phyloP scores from a whole-genome alignment of 2,329 filamentous ascomycete genomes.

The Beauveria rudraprayagi region DNA sequence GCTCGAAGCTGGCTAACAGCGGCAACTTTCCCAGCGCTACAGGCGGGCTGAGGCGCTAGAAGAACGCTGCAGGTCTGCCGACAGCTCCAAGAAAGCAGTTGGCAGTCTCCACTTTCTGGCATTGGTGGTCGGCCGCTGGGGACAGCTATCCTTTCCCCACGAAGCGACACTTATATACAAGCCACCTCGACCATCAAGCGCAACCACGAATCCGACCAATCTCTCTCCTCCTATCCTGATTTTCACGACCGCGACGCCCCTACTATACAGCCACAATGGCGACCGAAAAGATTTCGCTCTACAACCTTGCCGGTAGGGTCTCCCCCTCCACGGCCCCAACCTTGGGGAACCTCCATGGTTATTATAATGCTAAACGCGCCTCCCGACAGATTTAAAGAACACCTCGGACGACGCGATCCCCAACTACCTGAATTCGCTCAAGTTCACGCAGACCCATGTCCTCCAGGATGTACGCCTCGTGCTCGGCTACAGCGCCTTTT shows the following conservation, averaged over 20 bases:
- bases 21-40: neutral
- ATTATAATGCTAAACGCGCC: neutral
- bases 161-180: slow-evolving; percentile 14
- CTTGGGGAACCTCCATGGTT: neutral
- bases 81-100: neutral
- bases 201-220: slow-evolving; percentile 1
- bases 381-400: slow-evolving; percentile 76
- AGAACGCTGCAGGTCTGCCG: neutral
- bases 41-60: neutral
- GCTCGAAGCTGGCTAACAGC: neutral
- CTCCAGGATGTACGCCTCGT: slow-evolving; percentile 75
- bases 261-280: slow-evolving; percentile 23
- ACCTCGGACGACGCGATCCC: slow-evolving; percentile 90
- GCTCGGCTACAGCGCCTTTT: slow-evolving; percentile 75
- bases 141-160: slow-evolving; percentile 12
- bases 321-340: neutral
- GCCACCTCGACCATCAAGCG: slow-evolving; percentile 12
- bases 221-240: neutral
- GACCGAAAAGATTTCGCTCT: slow-evolving; percentile 54
- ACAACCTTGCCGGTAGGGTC: slow-evolving; percentile 54
- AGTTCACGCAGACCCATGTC: slow-evolving; percentile 72
- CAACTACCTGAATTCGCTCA: slow-evolving; percentile 85
- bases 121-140: neutral
- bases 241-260: neutral
- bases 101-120: neutral